phyloP scores from a whole-genome alignment of 306 rosid genomes.

The Malus domestica region DNA sequence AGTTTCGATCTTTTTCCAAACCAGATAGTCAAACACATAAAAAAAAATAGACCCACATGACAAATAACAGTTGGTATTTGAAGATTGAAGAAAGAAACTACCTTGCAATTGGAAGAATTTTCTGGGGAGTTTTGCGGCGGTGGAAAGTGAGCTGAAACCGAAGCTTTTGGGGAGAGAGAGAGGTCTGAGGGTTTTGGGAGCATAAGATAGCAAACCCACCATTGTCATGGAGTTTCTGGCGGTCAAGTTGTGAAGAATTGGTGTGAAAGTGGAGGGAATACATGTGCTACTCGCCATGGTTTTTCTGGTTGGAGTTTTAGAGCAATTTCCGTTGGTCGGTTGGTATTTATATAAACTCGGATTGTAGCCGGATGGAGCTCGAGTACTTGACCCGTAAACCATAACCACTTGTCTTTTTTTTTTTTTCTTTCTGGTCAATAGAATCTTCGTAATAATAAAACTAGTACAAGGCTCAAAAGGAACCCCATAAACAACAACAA shows the following conservation, averaged over 20 bases:
- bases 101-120: constrained; percentile 63
- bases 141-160: constrained; percentile 35
- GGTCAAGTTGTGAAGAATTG: constrained; percentile 25
- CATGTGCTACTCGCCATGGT: constrained; percentile 38
- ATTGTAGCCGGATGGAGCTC: background rate
- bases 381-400: background rate
- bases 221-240: constrained; percentile 38
- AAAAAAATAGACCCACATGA: background rate
- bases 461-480: too few relatives aligned
- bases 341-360: background rate
- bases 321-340: background rate
- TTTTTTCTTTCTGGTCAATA: background rate
- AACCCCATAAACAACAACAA: too few relatives aligned
- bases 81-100: constrained; percentile 11
- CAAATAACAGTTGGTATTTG: background rate
- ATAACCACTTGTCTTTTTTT: background rate
- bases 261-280: constrained; percentile 34
- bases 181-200: constrained; percentile 25
- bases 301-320: background rate
- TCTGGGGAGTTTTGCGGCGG: constrained; percentile 26
- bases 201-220: constrained; percentile 36
- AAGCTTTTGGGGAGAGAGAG: constrained; percentile 22
- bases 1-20: background rate
- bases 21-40: background rate
- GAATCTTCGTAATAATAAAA: too few relatives aligned